phyloP scores from a whole-genome alignment of 176 grass and related monocot genomes.

The Miscanthus lutarioriparius region DNA sequence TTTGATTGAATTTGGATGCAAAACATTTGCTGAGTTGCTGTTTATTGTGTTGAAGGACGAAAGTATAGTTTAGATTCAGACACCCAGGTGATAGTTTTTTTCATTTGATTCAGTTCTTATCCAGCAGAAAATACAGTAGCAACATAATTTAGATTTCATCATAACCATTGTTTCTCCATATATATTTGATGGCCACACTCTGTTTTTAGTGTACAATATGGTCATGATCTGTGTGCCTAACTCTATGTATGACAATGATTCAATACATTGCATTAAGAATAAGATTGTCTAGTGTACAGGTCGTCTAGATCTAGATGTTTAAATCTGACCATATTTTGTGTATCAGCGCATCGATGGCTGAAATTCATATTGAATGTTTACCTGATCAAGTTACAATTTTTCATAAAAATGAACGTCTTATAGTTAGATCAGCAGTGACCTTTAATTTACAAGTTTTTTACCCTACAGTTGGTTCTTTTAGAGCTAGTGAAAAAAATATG shows the following conservation, averaged over 20 bases:
- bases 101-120: background rate
- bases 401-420: background rate
- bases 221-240: background rate
- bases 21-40: background rate
- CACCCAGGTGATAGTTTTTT: background rate
- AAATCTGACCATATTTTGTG: background rate
- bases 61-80: background rate
- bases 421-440: background rate
- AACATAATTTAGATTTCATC: background rate
- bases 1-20: background rate
- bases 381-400: background rate
- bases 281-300: background rate
- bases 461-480: background rate
- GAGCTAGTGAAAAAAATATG: background rate
- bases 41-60: background rate
- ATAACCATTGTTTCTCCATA: background rate
- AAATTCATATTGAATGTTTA: background rate
- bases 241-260: background rate
- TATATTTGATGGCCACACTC: background rate
- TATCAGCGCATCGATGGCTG: background rate
- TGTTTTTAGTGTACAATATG: background rate
- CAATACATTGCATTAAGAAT: background rate
- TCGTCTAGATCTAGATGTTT: background rate
- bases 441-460: background rate
- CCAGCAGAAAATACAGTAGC: background rate